phyloP scores from a whole-genome alignment of 371 early-diverging fungal genomes.

The Choanephora cucurbitarum region DNA sequence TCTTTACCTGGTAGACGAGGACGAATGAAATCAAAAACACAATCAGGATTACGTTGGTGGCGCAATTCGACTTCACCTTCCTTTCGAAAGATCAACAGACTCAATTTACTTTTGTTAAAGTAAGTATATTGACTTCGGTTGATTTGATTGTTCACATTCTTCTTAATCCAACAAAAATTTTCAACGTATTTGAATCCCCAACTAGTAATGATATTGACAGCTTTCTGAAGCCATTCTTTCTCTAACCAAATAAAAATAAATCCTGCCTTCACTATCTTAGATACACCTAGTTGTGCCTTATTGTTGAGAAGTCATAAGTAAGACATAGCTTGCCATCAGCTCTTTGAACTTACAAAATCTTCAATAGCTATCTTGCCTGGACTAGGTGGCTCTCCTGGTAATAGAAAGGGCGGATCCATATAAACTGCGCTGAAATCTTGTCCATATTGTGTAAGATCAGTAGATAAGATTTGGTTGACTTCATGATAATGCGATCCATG shows the following conservation, averaged over 20 bases:
- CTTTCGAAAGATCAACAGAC: slow-evolving; percentile 87
- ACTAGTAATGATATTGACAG: slow-evolving; percentile 66
- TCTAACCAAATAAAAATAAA: slow-evolving; percentile 93
- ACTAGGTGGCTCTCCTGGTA: slow-evolving; percentile 67
- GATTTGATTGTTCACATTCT: slow-evolving; percentile 79
- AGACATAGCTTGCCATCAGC: not conserved
- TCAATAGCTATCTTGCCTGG: slow-evolving; percentile 69
- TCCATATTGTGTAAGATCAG: slow-evolving; percentile 62
- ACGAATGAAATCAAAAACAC: slow-evolving; percentile 89
- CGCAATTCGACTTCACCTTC: slow-evolving; percentile 84
- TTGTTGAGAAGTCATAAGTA: not conserved
- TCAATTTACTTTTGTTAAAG: slow-evolving; percentile 84
- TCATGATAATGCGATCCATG: slow-evolving; percentile 34
- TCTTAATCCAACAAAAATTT: slow-evolving; percentile 94
- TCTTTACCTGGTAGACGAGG: slow-evolving; percentile 58
- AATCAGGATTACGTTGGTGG: slow-evolving; percentile 93
- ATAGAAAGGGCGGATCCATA: slow-evolving; percentile 89
- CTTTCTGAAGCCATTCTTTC: slow-evolving; percentile 83
- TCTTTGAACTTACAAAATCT: slow-evolving; percentile 60
- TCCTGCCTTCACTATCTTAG: slow-evolving; percentile 69
- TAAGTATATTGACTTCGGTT: slow-evolving; percentile 63
- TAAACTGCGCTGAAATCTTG: slow-evolving; percentile 77
- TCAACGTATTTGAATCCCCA: slow-evolving; percentile 96
- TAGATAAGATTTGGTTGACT: slow-evolving; percentile 35
- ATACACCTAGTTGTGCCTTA: slow-evolving; percentile 58